Conservation (phyloP, 2,329 filamentous ascomycete genomes). For the Xylariaceae sp. region DNA sequence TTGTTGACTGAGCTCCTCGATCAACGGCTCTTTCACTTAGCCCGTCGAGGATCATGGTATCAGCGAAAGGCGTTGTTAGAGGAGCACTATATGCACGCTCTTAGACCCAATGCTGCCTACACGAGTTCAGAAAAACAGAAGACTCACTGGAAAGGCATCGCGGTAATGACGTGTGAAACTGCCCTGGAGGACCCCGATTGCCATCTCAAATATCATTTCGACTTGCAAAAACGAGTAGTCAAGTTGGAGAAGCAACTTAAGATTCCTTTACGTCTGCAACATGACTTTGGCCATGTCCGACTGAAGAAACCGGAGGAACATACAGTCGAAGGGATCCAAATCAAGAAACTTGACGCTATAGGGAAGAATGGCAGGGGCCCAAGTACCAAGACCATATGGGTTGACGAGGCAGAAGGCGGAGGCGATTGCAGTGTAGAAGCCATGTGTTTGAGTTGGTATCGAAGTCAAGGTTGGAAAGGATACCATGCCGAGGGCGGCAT, state of each 20-base stretch:
- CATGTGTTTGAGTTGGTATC: slow-evolving; percentile 90
- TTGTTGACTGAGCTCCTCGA: slow-evolving; percentile 71
- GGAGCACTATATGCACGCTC: slow-evolving; percentile 84
- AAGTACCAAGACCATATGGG: slow-evolving; percentile 78
- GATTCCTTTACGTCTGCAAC: slow-evolving; percentile 80
- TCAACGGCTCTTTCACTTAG: slow-evolving; percentile 81
- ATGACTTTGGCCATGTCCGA: slow-evolving; percentile 86
- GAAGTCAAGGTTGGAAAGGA: slow-evolving; percentile 83
- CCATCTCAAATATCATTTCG: slow-evolving; percentile 90
- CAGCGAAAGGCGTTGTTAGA: slow-evolving; percentile 91
- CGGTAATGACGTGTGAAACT: slow-evolving; percentile 76
- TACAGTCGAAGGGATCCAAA: slow-evolving; percentile 71
- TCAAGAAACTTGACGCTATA: slow-evolving; percentile 58
- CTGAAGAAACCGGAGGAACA: slow-evolving; percentile 75
- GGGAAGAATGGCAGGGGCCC: slow-evolving; percentile 41
- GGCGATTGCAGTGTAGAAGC: slow-evolving; percentile 84
- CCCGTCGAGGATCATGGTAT: slow-evolving; percentile 88
- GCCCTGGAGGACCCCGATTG: slow-evolving; percentile 86
- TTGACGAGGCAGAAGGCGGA: slow-evolving; percentile 68
- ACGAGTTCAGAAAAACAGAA: slow-evolving; percentile 56
- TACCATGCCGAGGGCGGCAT: slow-evolving; percentile 93
- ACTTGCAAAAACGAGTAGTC: slow-evolving; percentile 87
- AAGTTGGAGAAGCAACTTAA: slow-evolving; percentile 86
- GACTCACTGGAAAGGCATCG: slow-evolving; percentile 77
- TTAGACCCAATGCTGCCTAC: slow-evolving; percentile 44